These are phyloP conservation scores for Huntiella moniliformis DNA, from an alignment of 2,329 filamentous ascomycete species.

Conservation along the genomic window DNA sequence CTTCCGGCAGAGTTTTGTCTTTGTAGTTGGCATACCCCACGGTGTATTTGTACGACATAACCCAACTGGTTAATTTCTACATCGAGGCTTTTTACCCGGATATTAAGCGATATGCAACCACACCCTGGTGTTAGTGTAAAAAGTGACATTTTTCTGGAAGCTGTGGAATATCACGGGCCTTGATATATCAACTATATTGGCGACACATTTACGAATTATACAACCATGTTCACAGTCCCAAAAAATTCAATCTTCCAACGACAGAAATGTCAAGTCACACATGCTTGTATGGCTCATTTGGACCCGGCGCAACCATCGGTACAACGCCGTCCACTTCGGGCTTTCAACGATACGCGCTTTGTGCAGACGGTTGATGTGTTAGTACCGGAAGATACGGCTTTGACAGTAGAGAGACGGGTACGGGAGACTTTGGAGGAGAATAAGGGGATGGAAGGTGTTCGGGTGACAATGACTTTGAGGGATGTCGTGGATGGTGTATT, in stretches of 20 bases:
- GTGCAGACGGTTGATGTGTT: constrained; percentile 55
- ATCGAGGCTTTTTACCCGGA: neutral
- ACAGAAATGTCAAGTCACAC: constrained; percentile 56
- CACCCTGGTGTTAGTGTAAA: neutral
- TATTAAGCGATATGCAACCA: neutral
- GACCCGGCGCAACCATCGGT: constrained; percentile 45
- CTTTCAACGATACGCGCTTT: constrained; percentile 45
- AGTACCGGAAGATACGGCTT: constrained; percentile 45
- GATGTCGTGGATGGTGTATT: constrained; percentile 58
- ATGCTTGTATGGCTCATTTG: constrained; percentile 48
- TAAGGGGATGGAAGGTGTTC: constrained; percentile 34
- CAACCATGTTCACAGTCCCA: constrained; percentile 27
- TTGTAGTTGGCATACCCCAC: neutral
- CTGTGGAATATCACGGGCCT: too few relatives aligned
- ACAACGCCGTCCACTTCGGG: constrained; percentile 56
- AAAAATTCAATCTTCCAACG: constrained; percentile 30
- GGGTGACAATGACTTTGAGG: constrained; percentile 52
- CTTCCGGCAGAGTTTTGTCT: too few relatives aligned
- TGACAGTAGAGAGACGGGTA: constrained; percentile 31
- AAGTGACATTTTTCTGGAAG: neutral
- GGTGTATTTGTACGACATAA: constrained; percentile 1
- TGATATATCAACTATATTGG: too few relatives aligned
- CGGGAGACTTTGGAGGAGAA: constrained; percentile 10
- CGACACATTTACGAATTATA: too few relatives aligned
- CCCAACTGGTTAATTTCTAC: neutral